Evolutionary conservation across 495 filamentous ascomycete species (phyloP).

Genomic region (Talaromyces liani): DNA sequence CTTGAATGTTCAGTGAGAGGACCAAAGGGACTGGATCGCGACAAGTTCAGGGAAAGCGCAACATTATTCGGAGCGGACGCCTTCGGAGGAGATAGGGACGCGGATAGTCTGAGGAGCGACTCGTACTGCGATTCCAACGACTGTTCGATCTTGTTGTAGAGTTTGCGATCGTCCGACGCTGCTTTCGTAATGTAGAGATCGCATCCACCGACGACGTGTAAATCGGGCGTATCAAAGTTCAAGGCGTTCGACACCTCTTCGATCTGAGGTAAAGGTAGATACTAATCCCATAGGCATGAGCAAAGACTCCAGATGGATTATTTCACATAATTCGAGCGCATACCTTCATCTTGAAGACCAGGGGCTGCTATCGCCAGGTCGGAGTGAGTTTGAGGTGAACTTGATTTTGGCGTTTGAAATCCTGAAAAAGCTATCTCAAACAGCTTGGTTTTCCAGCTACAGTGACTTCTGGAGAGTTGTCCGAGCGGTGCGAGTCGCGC

Average conservation of each 20-base stretch:
- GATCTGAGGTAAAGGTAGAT: conserved; percentile 80
- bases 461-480: not conserved
- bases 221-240: conserved; percentile 89
- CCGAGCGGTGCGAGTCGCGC: conserved; percentile 10
- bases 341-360: conserved; percentile 21
- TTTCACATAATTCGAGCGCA: not conserved
- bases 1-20: conserved; percentile 77
- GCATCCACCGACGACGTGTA: conserved; percentile 81
- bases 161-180: conserved; percentile 86
- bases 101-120: conserved; percentile 71
- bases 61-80: conserved; percentile 49
- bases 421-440: not conserved
- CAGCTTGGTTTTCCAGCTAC: not conserved
- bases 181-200: conserved; percentile 97
- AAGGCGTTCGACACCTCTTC: conserved; percentile 82
- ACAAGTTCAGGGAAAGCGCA: conserved; percentile 58
- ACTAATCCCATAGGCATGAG: conserved; percentile 43
- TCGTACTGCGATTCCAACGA: conserved; percentile 85
- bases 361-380: conserved; percentile 2
- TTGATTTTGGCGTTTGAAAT: not conserved
- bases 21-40: conserved; percentile 83
- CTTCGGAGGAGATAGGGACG: conserved; percentile 72
- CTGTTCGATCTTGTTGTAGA: conserved; percentile 90
- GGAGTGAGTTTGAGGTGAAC: conserved; percentile 2
- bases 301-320: not conserved